Base-by-base conservation (phyloP, 306 rosid species). In the Dicorynia guianensis region DNA sequence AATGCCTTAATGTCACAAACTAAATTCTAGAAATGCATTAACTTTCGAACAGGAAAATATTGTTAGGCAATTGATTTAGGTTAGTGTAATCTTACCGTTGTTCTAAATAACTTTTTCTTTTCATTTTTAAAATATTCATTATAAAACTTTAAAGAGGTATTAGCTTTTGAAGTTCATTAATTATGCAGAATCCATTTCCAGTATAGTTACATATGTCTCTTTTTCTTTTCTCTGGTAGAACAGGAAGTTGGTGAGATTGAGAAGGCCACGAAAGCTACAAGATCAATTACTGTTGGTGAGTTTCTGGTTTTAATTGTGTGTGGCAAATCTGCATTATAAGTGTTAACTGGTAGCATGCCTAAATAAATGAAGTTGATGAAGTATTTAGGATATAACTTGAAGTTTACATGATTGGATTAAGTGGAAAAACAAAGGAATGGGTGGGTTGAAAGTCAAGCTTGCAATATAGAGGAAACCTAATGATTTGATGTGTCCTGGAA, bases 181-280 rank as follows among this genome's bases (percentile, higher is more conserved):
- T 38, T 33, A 10, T 60, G 50, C 48, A 4, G 12, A 43, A 12
- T n/a, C 7, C 38, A 11, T 74, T 38, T 69, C 72, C 50, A 74
- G 34, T 19, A 13, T 40, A 33, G 38, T 36, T 57, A 33, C 49
- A 79, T 71, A 63, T 38, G 19, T 47, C 53, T 80, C 53, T 2
- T 48, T 43, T 43, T n/a, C 3, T 46, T 30, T 20, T 80, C 30
- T 25, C 2, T 64, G 69, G 30, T 82, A 72, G 82, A 83, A 80
- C 89, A 94, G 98, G 88, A 80, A 69, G 80, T 63, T 76, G 76
- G 60, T 14, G 84, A 43, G 68, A 75, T 48, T 46, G 82, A 73
- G 81, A 83, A 88, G 62, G 67, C 76, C 14, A 44, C 62, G 47
- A 81, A 63, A 50, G 79, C 88, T 48, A 75, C 81, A 1, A 79